Conservation (phyloP, 805 yeast genomes). For the Brettanomyces nanus region DNA sequence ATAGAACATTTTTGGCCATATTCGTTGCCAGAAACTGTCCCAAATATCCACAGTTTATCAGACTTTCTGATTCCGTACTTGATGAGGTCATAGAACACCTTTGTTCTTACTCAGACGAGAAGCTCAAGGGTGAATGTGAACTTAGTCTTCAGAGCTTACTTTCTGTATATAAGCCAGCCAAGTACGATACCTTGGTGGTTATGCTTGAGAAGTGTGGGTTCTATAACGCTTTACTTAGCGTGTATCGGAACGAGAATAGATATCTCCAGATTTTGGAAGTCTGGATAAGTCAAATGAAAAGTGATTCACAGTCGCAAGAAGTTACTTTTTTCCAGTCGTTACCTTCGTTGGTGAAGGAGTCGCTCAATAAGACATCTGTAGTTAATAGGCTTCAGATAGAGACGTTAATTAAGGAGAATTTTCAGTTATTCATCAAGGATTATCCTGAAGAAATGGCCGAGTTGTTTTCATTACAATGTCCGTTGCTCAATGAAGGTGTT, state of each 20-base stretch:
- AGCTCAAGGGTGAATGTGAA: constrained; percentile 53
- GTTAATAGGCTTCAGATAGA: constrained; percentile 19
- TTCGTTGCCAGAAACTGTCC: constrained; percentile 78
- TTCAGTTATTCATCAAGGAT: constrained; percentile 19
- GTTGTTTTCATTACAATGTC: constrained; percentile 29
- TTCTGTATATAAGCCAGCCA: constrained; percentile 54
- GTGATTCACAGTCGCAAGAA: not conserved
- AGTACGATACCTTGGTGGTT: constrained; percentile 39
- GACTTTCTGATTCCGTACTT: constrained; percentile 55
- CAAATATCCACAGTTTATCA: constrained; percentile 75
- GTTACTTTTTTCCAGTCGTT: constrained; percentile 25
- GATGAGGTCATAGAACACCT: constrained; percentile 40
- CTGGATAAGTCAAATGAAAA: constrained; percentile 31
- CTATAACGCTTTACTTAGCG: constrained; percentile 46
- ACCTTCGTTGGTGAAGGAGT: constrained; percentile 19
- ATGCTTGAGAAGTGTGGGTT: constrained; percentile 48
- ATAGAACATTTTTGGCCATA: constrained; percentile 39
- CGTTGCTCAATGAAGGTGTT: constrained; percentile 31
- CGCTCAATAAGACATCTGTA: constrained; percentile 13
- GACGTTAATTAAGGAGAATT: constrained; percentile 21
- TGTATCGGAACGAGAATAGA: constrained; percentile 47
- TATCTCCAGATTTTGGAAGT: constrained; percentile 46
- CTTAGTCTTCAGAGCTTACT: constrained; percentile 67
- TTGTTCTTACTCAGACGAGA: constrained; percentile 31
- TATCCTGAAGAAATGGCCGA: constrained; percentile 30